These are phyloP conservation scores for Pythium plurisporium DNA, from an alignment of 352 stramenopile species.

Conservation along the genomic window DNA sequence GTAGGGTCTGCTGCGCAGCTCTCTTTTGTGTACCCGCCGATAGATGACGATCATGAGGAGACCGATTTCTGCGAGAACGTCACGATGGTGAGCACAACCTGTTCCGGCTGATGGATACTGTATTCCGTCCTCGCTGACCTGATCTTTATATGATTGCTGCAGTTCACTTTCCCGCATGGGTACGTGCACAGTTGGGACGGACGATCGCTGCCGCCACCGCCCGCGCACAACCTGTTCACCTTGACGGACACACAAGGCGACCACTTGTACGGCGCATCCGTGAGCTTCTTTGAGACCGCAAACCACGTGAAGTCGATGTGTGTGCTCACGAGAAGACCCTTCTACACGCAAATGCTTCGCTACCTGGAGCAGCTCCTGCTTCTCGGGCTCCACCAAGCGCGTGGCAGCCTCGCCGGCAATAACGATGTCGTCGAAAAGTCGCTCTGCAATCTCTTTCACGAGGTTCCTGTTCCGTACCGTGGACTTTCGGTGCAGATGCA, in stretches of 20 bases:
- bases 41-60: constrained; percentile 20
- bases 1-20: constrained; percentile 26
- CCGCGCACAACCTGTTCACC: constrained; percentile 47
- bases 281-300: constrained; percentile 42
- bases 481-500: constrained; percentile 35
- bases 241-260: constrained; percentile 40
- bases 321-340: constrained; percentile 35
- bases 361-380: constrained; percentile 52
- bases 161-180: constrained; percentile 52
- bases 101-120: too few relatives aligned
- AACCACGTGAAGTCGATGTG: constrained; percentile 39
- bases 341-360: constrained; percentile 43
- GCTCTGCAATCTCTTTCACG: constrained; percentile 48
- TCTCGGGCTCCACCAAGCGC: constrained; percentile 33
- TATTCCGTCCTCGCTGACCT: too few relatives aligned
- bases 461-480: constrained; percentile 38
- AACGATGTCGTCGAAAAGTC: constrained; percentile 27
- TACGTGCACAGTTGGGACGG: constrained; percentile 32
- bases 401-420: neutral
- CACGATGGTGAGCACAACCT: constrained; percentile 28
- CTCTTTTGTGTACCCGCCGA: constrained; percentile 34
- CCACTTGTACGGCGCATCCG: constrained; percentile 41
- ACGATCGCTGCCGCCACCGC: constrained; percentile 28
- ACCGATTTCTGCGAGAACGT: constrained; percentile 47
- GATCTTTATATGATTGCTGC: neutral